phyloP scores from a whole-genome alignment of 2,329 filamentous ascomycete genomes.

The Colletotrichum siamense region DNA sequence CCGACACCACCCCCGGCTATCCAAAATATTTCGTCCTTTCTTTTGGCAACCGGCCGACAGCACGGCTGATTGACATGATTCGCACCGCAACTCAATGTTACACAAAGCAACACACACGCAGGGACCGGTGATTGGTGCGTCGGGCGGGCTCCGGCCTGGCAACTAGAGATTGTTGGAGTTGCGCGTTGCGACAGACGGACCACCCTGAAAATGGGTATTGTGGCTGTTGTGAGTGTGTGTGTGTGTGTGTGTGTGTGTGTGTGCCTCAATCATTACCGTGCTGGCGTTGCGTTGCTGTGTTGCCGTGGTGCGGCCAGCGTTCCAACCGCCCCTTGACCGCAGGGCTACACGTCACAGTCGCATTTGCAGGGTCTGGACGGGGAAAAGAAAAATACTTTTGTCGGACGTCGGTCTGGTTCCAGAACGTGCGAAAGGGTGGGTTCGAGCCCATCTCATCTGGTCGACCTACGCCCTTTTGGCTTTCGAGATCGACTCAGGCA shows the following conservation, averaged over 20 bases:
- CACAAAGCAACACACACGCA: conserved; percentile 8
- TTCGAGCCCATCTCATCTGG: conserved; percentile 11
- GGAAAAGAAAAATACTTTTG: conserved; percentile 11
- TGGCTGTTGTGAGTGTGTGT: not conserved
- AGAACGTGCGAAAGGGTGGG: conserved; percentile 14
- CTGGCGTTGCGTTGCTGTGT: not conserved
- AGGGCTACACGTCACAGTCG: conserved; percentile 8
- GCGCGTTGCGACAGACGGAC: not conserved
- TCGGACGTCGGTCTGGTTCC: conserved; percentile 16
- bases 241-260: not conserved
- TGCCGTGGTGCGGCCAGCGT: not conserved
- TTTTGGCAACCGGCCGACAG: not conserved
- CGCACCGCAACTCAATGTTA: not conserved
- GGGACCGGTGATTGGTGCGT: not conserved
- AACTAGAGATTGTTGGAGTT: not conserved
- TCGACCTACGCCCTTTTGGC: conserved; percentile 1
- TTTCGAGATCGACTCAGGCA: conserved; percentile 17
- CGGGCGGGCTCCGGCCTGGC: not conserved
- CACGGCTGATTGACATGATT: not conserved
- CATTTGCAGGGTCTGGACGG: conserved; percentile 15
- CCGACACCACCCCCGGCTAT: not conserved
- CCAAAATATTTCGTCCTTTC: not conserved
- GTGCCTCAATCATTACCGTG: not conserved
- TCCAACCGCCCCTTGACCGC: not conserved
- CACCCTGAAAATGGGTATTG: not conserved